Conservation (phyloP, 225 moss, liverwort and hornwort species). For the Climacium dendroides region DNA sequence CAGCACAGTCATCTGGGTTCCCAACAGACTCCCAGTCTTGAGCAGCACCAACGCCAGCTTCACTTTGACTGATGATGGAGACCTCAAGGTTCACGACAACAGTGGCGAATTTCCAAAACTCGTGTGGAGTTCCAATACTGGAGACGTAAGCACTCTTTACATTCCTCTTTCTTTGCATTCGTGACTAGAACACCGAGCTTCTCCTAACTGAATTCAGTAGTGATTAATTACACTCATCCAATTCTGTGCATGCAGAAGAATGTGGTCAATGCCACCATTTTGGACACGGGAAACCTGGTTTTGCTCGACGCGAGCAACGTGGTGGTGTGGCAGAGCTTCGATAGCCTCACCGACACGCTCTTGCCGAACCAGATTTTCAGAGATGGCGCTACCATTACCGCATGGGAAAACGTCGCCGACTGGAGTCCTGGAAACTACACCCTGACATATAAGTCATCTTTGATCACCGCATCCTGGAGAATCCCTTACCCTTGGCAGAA, state of each 20-base stretch:
- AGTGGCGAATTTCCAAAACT: background rate
- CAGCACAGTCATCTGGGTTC: background rate
- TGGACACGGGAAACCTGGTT: background rate
- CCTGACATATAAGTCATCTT: background rate
- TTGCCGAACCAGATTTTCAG: background rate
- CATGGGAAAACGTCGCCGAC: background rate
- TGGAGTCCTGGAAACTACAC: background rate
- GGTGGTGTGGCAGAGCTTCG: background rate
- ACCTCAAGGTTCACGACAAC: background rate
- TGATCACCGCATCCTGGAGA: background rate
- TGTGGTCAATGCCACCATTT: background rate
- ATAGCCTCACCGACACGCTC: background rate
- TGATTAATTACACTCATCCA: background rate
- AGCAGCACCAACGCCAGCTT: background rate
- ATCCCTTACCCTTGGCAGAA: background rate
- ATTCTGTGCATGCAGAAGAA: background rate
- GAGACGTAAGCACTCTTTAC: background rate
- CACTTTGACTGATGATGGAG: background rate
- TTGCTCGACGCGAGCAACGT: background rate
- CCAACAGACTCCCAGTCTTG: background rate
- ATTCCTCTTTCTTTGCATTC: background rate
- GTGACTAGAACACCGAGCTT: background rate
- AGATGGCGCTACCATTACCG: background rate
- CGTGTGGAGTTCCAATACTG: background rate
- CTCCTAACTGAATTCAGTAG: background rate